Conservation (phyloP, 148 eudicot genomes). For the Tetragonia tetragonoides region DNA sequence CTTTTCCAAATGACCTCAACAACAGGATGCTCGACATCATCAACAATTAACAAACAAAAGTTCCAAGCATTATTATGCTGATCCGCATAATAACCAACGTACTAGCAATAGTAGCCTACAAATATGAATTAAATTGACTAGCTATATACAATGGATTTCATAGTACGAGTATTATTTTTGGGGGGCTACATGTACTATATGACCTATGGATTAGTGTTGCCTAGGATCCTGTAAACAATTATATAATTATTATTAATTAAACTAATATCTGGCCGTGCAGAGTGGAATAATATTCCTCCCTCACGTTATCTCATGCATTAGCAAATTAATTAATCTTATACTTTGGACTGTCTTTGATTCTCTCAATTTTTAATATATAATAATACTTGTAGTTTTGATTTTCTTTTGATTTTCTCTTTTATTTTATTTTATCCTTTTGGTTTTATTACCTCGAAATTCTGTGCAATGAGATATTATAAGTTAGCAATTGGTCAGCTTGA, state of each 20-base stretch:
- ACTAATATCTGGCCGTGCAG: conserved; percentile 20
- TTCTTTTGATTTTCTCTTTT: background rate
- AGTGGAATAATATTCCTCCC: conserved; percentile 23
- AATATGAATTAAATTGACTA: background rate
- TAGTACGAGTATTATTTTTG: background rate
- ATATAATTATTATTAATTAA: background rate
- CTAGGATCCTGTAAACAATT: conserved; percentile 40
- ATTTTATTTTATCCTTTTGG: background rate
- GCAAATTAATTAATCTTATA: background rate
- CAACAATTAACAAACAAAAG: too few species aligned
- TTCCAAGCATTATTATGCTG: too few species aligned
- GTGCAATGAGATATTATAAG: conserved; percentile 11
- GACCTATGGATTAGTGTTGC: conserved; percentile 51
- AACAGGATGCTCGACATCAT: too few species aligned
- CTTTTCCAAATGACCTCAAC: too few species aligned
- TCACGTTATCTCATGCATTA: conserved; percentile 22
- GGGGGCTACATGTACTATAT: conserved; percentile 1
- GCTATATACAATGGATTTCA: background rate
- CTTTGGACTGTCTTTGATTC: conserved; percentile 8
- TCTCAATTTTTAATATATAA: background rate
- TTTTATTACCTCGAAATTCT: background rate
- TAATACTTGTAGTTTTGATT: background rate
- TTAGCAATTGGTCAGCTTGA: background rate
- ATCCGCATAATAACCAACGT: too few species aligned
- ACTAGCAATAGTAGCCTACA: too few species aligned